These are phyloP conservation scores for Pichia scutulata DNA, from an alignment of 805 yeast genomes.

Conservation along the genomic window DNA sequence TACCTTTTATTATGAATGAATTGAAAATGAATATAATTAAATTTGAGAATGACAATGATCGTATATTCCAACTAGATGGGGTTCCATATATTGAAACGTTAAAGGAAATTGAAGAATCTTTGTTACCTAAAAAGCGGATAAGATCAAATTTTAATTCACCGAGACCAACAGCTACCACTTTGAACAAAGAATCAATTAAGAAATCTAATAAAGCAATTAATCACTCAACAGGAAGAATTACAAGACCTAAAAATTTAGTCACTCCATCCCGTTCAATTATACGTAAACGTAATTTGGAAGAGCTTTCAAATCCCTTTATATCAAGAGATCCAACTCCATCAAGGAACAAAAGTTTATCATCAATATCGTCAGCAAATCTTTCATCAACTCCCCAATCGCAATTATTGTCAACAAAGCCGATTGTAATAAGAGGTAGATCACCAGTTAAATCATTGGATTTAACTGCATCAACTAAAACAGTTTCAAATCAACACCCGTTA, in stretches of 20 bases:
- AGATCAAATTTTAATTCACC: slow-evolving; percentile 2
- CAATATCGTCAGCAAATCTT: slow-evolving; percentile 1
- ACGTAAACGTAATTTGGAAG: slow-evolving; percentile 12
- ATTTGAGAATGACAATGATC: slow-evolving; percentile 38
- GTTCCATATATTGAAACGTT: slow-evolving; percentile 34
- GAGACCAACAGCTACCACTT: not conserved
- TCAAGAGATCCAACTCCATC: slow-evolving; percentile 11
- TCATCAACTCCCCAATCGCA: not conserved
- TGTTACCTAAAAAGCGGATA: slow-evolving; percentile 12
- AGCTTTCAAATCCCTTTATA: slow-evolving; percentile 22
- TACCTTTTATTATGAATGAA: slow-evolving; percentile 55
- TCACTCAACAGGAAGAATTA: not conserved
- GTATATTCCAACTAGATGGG: slow-evolving; percentile 39
- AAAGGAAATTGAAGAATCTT: slow-evolving; percentile 17
- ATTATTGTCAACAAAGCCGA: slow-evolving; percentile 2
- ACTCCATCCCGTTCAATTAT: slow-evolving; percentile 17
- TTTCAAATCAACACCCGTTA: not conserved
- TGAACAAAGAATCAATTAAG: not conserved
- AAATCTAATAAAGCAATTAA: slow-evolving; percentile 1
- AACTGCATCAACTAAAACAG: slow-evolving; percentile 2
- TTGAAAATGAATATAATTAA: slow-evolving; percentile 39
- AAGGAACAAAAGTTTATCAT: slow-evolving; percentile 2
- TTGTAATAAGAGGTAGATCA: slow-evolving; percentile 1
- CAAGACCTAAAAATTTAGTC: not conserved
- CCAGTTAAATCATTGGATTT: slow-evolving; percentile 4